A percentile compares a stretch with the other conserved stretches of the same genome.
Conservation (phyloP, 352 stramenopile genomes). For the Phytophthora sojae region DNA sequence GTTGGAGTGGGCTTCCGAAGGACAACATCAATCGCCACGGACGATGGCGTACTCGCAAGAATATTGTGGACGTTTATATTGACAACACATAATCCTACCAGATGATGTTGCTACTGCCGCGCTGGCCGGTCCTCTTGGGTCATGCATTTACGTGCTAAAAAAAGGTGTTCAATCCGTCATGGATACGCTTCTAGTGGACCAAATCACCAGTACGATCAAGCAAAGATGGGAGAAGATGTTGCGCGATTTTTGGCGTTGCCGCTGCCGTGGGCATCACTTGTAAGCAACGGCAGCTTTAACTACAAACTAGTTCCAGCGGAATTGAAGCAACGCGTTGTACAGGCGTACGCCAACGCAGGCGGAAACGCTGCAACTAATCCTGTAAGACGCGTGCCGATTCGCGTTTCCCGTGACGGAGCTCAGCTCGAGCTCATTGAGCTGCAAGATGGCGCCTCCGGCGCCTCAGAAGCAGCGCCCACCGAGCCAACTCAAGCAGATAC, state of each 20-base stretch:
- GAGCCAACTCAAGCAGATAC: background rate
- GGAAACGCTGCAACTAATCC: background rate
- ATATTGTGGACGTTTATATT: background rate
- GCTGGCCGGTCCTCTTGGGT: background rate
- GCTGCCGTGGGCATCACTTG: background rate
- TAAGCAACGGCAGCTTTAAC: background rate
- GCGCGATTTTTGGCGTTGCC: background rate
- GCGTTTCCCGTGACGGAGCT: background rate
- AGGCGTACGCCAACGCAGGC: background rate
- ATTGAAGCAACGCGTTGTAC: background rate
- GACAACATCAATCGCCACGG: conserved; percentile 13
- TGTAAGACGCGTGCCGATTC: background rate
- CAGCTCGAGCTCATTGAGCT: background rate
- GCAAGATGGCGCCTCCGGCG: background rate
- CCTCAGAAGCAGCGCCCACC: background rate
- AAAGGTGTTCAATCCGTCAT: background rate
- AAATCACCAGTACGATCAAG: background rate
- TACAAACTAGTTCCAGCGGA: background rate
- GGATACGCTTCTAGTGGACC: background rate
- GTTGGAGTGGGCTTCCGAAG: conserved; percentile 17
- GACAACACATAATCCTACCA: background rate
- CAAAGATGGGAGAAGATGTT: background rate
- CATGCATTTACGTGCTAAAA: background rate
- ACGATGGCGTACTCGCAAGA: conserved; percentile 13
- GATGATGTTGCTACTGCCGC: background rate